A percentile compares a stretch with the other conserved stretches of the same genome.
Conservation (phyloP, 179 eudicot genomes). For the Corrigiola litoralis region DNA sequence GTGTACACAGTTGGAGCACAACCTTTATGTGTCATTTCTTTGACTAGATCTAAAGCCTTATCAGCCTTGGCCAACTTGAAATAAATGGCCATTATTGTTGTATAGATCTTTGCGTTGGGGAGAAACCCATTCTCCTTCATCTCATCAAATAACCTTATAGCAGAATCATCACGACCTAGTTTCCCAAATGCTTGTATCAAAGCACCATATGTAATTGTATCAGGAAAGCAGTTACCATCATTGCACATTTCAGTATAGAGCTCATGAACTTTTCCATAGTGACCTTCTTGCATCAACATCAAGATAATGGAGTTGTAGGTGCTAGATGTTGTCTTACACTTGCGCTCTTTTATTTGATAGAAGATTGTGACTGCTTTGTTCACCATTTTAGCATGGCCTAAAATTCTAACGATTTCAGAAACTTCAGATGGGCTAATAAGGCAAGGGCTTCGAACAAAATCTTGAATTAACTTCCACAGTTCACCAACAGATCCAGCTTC, state of each 20-base stretch:
- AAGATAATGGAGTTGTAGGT: conserved; percentile 79
- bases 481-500: conserved; percentile 69
- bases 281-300: conserved; percentile 89
- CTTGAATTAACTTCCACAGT: conserved; percentile 84
- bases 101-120: conserved; percentile 79
- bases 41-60: conserved; percentile 53
- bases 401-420: conserved; percentile 60
- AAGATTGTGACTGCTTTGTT: conserved; percentile 73
- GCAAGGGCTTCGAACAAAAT: conserved; percentile 58
- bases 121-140: conserved; percentile 79
- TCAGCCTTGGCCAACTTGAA: conserved; percentile 61
- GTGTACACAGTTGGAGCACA: conserved; percentile 87
- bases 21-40: conserved; percentile 69
- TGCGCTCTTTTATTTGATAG: conserved; percentile 70
- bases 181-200: conserved; percentile 75
- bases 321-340: conserved; percentile 68
- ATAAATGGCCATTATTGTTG: conserved; percentile 62
- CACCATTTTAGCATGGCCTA: conserved; percentile 87
- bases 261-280: conserved; percentile 81
- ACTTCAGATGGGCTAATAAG: conserved; percentile 55
- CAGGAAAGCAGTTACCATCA: conserved; percentile 79
- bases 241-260: conserved; percentile 88
- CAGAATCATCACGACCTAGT: conserved; percentile 69
- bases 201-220: conserved; percentile 77
- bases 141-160: conserved; percentile 76